Evolutionary conservation across 768 basidiomycete genomes (phyloP).

Genomic region (Leccinellum rugosiceps): DNA sequence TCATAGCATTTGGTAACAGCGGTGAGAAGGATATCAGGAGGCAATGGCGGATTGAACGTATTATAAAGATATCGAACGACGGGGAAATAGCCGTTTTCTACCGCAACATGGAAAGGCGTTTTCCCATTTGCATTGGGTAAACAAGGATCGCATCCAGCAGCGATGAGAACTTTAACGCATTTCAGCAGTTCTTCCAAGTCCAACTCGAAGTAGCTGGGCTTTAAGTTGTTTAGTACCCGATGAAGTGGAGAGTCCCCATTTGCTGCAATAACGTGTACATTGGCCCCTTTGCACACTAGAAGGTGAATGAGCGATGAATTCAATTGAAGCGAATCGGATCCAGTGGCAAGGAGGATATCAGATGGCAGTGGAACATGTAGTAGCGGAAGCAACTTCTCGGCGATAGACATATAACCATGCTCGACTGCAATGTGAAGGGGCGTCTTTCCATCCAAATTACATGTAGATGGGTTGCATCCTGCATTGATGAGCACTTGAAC

Average conservation of each 20-base stretch:
- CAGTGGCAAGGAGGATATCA: neutral
- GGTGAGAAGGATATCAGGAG: neutral
- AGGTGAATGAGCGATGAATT: neutral
- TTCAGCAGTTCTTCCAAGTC: neutral
- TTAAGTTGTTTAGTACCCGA: neutral
- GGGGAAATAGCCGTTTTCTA: accelerated
- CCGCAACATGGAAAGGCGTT: neutral
- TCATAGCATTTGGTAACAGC: neutral
- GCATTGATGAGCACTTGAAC: neutral
- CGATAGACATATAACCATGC: neutral
- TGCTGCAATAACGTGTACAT: neutral
- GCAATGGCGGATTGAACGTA: neutral
- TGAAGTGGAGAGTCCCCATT: neutral
- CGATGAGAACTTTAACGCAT: neutral
- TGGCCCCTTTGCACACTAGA: neutral
- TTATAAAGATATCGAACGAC: neutral
- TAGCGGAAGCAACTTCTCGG: neutral
- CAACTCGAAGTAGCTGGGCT: no score
- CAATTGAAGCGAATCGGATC: neutral
- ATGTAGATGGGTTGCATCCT: neutral
- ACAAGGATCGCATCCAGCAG: neutral
- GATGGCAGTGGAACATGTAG: neutral
- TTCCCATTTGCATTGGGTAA: neutral
- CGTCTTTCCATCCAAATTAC: neutral
- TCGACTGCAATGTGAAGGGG: neutral